Evolutionary conservation across 2,329 filamentous ascomycete genomes (phyloP).

Genomic region (Aspergillus phoenicis): DNA sequence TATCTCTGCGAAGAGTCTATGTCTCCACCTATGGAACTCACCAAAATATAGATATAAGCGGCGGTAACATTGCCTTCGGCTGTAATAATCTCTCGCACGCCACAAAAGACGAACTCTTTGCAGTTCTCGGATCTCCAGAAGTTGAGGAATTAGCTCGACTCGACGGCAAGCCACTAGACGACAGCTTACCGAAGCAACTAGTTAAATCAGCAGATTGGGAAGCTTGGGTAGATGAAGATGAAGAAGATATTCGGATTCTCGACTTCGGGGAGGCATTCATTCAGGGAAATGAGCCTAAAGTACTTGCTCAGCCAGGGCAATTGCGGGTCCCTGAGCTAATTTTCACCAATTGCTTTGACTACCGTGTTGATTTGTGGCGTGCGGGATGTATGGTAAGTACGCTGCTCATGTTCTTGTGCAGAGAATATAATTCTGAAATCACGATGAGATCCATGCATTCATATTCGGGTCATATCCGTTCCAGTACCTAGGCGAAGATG

Average conservation of each 20-base stretch:
- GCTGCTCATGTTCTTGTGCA: background rate
- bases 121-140: conserved; percentile 22
- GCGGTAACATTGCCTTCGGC: conserved; percentile 31
- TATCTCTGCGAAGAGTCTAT: too few relatives aligned
- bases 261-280: conserved; percentile 30
- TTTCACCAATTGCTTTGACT: conserved; percentile 33
- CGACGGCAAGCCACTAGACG: conserved; percentile 26
- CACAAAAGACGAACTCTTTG: conserved; percentile 24
- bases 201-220: conserved; percentile 29
- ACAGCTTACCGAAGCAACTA: conserved; percentile 27
- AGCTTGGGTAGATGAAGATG: conserved; percentile 29
- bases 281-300: conserved; percentile 23
- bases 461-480: conserved; percentile 23
- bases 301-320: conserved; percentile 26
- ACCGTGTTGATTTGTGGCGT: conserved; percentile 38
- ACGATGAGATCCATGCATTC: conserved; percentile 25
- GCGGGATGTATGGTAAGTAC: conserved; percentile 27
- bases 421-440: background rate
- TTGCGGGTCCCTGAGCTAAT: conserved; percentile 36
- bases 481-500: conserved; percentile 20
- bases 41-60: conserved; percentile 29
- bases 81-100: conserved; percentile 16
- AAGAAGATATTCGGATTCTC: conserved; percentile 29
- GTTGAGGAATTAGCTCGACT: conserved; percentile 21
- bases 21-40: conserved; percentile 1